Base-by-base conservation (phyloP, 1,284 basidiomycete species). In the Coniophora puteana region DNA sequence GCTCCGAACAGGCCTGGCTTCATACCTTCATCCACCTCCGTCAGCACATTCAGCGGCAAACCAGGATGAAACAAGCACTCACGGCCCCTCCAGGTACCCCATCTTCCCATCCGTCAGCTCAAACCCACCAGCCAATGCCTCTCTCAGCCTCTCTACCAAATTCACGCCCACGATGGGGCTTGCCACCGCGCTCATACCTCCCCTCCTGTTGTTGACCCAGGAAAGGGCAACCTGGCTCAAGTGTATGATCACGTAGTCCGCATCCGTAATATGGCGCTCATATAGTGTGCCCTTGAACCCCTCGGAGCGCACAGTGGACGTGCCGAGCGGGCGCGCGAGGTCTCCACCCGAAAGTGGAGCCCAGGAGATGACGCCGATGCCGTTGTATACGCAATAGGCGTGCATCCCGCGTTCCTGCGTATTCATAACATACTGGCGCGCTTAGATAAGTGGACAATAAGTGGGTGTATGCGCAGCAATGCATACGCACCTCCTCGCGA, bases 61-160 rank as follows among this genome's bases (percentile, higher is more conserved):
- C n/a, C n/a, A n/a, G n/a, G n/a, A n/a, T n/a, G n/a, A n/a, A n/a
- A n/a, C n/a, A n/a, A n/a, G n/a, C n/a, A n/a, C 50, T 7, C 74
- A 76, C 32, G 66, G 63, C 46, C 69, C 65, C 31, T 67, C 65
- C 44, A 76, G 67, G 28, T 56, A 58, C 49, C 66, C 58, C 42
- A 69, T 54, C 51, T 78, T 74, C 37, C 72, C 72, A 6, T 63
- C 54, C 1, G 67, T 65, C 36, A 76, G 54, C 46, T 63, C 57
- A 33, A 24, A 28, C 13, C 72, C 51, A 23, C 63, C 45, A 8
- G 66, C 37, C 2, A 55, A 58, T 17, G 45, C 59, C 68, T 47
- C 17, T 14, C 12, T 29, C 27, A 38, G 39, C 24, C 31, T 38
- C 11, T 30, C 35, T 17, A 57, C 39, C 11, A 38, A 42, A 16